Conservation (phyloP, 2,329 filamentous ascomycete species). For the Nemania diffusa region DNA sequence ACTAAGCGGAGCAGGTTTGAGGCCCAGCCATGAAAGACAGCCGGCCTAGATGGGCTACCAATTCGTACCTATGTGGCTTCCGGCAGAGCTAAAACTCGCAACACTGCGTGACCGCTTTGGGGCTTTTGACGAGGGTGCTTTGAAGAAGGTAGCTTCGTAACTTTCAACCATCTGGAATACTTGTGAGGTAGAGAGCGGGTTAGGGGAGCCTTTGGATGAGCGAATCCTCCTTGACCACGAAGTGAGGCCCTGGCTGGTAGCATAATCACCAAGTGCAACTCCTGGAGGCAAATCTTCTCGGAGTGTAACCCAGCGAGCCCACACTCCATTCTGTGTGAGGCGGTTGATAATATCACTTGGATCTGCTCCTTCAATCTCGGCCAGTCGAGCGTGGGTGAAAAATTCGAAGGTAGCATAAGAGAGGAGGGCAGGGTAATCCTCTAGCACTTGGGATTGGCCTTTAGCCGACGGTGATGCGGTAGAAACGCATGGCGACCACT, state of each 20-base stretch:
- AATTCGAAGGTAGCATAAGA: slow-evolving; percentile 5
- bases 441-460: background rate
- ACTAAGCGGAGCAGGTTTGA: too few species aligned
- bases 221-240: too few species aligned
- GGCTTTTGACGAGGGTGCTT: too few species aligned
- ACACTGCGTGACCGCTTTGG: background rate
- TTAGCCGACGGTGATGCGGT: background rate
- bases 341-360: too few species aligned
- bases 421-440: slow-evolving; percentile 5
- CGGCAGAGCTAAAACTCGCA: background rate
- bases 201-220: too few species aligned
- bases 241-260: too few species aligned
- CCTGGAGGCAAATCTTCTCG: slow-evolving; percentile 8
- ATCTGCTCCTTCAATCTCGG: background rate
- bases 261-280: too few species aligned
- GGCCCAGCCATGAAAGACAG: too few species aligned
- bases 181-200: too few species aligned
- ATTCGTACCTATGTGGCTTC: background rate
- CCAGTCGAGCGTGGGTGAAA: slow-evolving; percentile 1
- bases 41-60: too few species aligned
- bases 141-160: too few species aligned
- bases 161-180: too few species aligned
- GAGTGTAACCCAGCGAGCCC: slow-evolving; percentile 1
- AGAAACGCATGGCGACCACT: background rate
- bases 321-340: background rate